phyloP scores from a whole-genome alignment of 2,329 filamentous ascomycete species.

The Colletotrichum acutatum region DNA sequence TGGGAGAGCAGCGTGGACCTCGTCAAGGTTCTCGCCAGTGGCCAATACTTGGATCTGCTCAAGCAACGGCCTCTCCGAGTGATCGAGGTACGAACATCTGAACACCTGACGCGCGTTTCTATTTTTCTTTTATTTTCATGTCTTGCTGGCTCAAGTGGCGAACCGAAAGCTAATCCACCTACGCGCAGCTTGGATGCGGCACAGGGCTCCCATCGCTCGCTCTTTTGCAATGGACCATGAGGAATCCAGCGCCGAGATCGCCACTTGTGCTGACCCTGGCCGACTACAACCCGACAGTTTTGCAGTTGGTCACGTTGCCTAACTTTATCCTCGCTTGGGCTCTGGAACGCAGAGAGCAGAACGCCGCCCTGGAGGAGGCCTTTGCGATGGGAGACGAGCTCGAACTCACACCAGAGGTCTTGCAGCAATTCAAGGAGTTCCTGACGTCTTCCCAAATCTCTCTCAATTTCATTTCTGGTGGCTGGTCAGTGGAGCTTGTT shows the following conservation, averaged over 20 bases:
- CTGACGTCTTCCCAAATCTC: slow-evolving; percentile 63
- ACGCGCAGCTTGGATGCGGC: slow-evolving; percentile 76
- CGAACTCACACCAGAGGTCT: slow-evolving; percentile 68
- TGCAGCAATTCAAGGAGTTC: slow-evolving; percentile 66
- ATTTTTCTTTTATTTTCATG: too few species aligned
- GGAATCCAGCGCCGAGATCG: slow-evolving; percentile 40
- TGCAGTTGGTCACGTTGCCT: slow-evolving; percentile 82
- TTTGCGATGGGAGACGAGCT: slow-evolving; percentile 69
- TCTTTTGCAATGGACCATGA: slow-evolving; percentile 71
- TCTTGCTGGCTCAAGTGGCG: not conserved
- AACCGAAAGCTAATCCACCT: slow-evolving; percentile 39
- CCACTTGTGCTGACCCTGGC: slow-evolving; percentile 73
- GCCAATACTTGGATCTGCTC: slow-evolving; percentile 48
- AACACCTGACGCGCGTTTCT: slow-evolving; percentile 10
- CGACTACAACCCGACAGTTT: slow-evolving; percentile 83
- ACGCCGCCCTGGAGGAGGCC: slow-evolving; percentile 54
- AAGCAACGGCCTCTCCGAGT: slow-evolving; percentile 53
- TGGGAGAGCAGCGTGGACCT: slow-evolving; percentile 89
- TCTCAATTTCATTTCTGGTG: slow-evolving; percentile 78
- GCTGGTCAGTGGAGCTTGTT: slow-evolving; percentile 76
- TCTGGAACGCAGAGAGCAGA: slow-evolving; percentile 53
- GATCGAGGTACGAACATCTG: slow-evolving; percentile 61
- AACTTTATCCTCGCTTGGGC: slow-evolving; percentile 81
- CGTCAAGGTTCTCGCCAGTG: slow-evolving; percentile 71
- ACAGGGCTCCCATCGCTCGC: slow-evolving; percentile 79